These are phyloP conservation scores for Hypholoma fasciculare DNA, from an alignment of 768 basidiomycete species.

Conservation along the genomic window DNA sequence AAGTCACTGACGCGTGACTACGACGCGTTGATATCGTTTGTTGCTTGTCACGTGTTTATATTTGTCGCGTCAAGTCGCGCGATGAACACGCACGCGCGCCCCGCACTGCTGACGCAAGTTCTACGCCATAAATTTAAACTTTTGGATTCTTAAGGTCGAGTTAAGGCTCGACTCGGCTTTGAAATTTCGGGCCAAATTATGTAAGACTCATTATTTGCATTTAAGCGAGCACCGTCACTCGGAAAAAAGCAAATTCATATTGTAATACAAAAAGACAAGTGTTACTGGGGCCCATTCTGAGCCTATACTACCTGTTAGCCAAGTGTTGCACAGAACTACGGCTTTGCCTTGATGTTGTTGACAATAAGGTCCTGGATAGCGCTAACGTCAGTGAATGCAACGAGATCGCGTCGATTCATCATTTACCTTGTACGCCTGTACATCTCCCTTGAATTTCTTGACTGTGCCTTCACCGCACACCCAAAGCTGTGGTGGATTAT, in stretches of 20 bases:
- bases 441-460: constrained; percentile 85
- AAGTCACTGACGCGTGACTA: constrained; percentile 7
- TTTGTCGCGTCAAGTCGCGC: too few relatives aligned
- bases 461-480: constrained; percentile 87
- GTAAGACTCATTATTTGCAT: too few relatives aligned
- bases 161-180: neutral
- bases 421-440: constrained; percentile 85
- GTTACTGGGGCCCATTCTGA: too few relatives aligned
- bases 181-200: neutral
- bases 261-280: too few relatives aligned
- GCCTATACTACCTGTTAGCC: too few relatives aligned
- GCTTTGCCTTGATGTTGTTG: constrained; percentile 64
- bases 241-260: too few relatives aligned
- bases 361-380: constrained; percentile 67
- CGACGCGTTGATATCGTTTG: constrained; percentile 15
- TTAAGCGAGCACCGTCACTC: too few relatives aligned
- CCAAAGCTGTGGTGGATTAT: constrained; percentile 63
- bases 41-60: neutral
- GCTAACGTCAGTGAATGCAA: neutral
- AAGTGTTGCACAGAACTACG: constrained; percentile 17
- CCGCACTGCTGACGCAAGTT: too few relatives aligned
- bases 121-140: too few relatives aligned
- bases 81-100: too few relatives aligned
- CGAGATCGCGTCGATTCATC: neutral
- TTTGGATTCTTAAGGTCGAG: neutral